phyloP scores from a whole-genome alignment of 2,329 filamentous ascomycete species.

The Fusarium aywerte region DNA sequence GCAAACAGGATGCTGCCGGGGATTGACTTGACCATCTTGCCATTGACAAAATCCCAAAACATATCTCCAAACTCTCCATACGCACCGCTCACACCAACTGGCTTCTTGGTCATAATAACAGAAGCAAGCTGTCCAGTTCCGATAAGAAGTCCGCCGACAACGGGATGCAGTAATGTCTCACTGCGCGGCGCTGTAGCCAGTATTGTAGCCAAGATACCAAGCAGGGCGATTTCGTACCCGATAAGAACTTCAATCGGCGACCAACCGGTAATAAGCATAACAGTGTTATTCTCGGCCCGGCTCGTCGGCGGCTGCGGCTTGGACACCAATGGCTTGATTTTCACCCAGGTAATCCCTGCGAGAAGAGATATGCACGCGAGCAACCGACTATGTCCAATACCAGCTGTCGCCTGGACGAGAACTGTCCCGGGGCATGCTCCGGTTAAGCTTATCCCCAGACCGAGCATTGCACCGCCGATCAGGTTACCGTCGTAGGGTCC shows the following conservation, averaged over 20 bases:
- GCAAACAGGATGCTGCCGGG: conserved; percentile 10
- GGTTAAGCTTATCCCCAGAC: conserved; percentile 29
- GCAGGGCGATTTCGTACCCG: conserved; percentile 3
- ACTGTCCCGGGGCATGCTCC: conserved; percentile 25
- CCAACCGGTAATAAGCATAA: conserved; percentile 8
- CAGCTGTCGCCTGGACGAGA: conserved; percentile 14
- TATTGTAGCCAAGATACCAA: conserved; percentile 4
- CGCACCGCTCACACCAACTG: conserved; percentile 7
- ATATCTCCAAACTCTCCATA: conserved; percentile 11
- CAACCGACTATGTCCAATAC: conserved; percentile 7
- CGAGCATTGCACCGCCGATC: conserved; percentile 18
- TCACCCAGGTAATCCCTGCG: conserved; percentile 8
- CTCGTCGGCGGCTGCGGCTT: conserved; percentile 19
- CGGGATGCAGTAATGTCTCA: conserved; percentile 6
- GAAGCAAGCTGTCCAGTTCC: conserved; percentile 6
- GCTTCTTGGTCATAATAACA: conserved; percentile 5
- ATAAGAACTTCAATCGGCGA: conserved; percentile 12
- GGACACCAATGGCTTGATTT: neutral
- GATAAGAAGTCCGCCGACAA: conserved; percentile 20
- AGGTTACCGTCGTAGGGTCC: conserved; percentile 19
- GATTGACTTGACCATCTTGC: neutral
- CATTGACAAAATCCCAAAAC: neutral
- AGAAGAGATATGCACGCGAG: conserved; percentile 9
- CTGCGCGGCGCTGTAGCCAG: conserved; percentile 7
- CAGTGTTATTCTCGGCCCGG: neutral